Conservation (phyloP, 805 yeast genomes). For the Lipomyces orientalis region DNA sequence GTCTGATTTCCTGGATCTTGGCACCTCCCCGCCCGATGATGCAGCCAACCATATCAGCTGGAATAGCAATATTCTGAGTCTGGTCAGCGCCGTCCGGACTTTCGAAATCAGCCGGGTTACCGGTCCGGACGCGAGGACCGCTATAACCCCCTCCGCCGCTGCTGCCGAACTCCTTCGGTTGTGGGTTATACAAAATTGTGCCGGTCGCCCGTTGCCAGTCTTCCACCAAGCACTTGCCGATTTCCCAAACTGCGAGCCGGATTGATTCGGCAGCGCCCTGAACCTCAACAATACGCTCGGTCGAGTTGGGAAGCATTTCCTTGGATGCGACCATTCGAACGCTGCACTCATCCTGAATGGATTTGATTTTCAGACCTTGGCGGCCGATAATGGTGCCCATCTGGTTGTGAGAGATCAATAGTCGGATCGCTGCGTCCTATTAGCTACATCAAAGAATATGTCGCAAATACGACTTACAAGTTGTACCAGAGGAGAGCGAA, state of each 20-base stretch:
- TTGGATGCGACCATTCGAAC: slow-evolving; percentile 89
- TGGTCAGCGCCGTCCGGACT: slow-evolving; percentile 35
- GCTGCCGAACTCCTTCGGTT: slow-evolving; percentile 16
- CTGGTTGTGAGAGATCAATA: slow-evolving; percentile 80
- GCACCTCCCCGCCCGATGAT: slow-evolving; percentile 85
- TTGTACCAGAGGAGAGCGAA: slow-evolving; percentile 16
- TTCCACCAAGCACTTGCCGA: slow-evolving; percentile 74
- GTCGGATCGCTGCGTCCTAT: slow-evolving; percentile 62
- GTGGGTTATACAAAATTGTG: slow-evolving; percentile 67
- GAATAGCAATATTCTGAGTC: slow-evolving; percentile 54
- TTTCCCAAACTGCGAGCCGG: slow-evolving; percentile 59
- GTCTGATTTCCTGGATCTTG: slow-evolving; percentile 84
- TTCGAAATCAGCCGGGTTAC: slow-evolving; percentile 34
- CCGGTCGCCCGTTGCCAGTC: slow-evolving; percentile 72
- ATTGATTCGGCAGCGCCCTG: slow-evolving; percentile 77
- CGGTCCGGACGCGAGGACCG: slow-evolving; percentile 27
- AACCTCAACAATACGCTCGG: slow-evolving; percentile 84
- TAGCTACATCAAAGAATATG: slow-evolving; percentile 37
- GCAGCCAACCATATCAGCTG: slow-evolving; percentile 86
- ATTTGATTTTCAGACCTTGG: slow-evolving; percentile 78
- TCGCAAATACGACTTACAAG: neutral
- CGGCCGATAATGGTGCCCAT: slow-evolving; percentile 90
- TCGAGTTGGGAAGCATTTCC: slow-evolving; percentile 77
- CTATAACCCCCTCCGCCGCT: slow-evolving; percentile 10
- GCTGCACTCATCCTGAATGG: slow-evolving; percentile 68